Evolutionary conservation across 2,329 filamentous ascomycete species (phyloP).

Genomic region (Paraphaeosphaeria sporulosa): DNA sequence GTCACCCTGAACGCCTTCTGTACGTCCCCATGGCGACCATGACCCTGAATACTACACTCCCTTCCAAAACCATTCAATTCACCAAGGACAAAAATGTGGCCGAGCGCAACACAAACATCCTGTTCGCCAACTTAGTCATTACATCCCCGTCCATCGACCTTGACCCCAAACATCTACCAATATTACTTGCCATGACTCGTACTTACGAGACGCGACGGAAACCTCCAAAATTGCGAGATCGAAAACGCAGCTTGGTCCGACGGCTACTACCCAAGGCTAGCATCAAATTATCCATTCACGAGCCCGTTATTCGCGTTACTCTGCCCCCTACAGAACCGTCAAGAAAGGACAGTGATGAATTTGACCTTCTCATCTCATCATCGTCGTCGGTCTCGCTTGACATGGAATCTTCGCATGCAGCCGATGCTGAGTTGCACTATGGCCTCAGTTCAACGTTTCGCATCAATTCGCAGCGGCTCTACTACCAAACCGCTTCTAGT

Average conservation of each 20-base stretch:
- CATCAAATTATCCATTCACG: slow-evolving; percentile 95
- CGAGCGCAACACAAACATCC: slow-evolving; percentile 92
- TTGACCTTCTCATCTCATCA: slow-evolving; percentile 92
- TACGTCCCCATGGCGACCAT: slow-evolving; percentile 98
- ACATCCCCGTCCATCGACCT: slow-evolving; percentile 95
- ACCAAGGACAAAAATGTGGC: slow-evolving; percentile 73
- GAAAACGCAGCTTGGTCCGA: slow-evolving; percentile 74
- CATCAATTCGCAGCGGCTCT: slow-evolving; percentile 85
- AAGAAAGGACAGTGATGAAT: slow-evolving; percentile 74
- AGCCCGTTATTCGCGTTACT: slow-evolving; percentile 90
- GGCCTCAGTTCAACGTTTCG: slow-evolving; percentile 82
- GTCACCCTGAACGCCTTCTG: slow-evolving; percentile 82
- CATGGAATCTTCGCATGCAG: slow-evolving; percentile 92
- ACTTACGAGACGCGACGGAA: slow-evolving; percentile 45
- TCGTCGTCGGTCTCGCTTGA: slow-evolving; percentile 94
- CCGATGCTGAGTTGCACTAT: slow-evolving; percentile 84
- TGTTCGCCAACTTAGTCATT: slow-evolving; percentile 95
- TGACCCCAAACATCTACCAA: slow-evolving; percentile 87
- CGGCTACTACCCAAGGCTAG: slow-evolving; percentile 91
- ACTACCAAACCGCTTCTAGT: slow-evolving; percentile 89
- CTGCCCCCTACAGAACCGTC: slow-evolving; percentile 75
- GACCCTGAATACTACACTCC: slow-evolving; percentile 90
- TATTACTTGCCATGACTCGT: slow-evolving; percentile 79
- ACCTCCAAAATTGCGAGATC: slow-evolving; percentile 33
- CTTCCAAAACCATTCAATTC: slow-evolving; percentile 90